phyloP scores from a whole-genome alignment of 2,329 filamentous ascomycete species.

The Pseudogymnoascus sp. region DNA sequence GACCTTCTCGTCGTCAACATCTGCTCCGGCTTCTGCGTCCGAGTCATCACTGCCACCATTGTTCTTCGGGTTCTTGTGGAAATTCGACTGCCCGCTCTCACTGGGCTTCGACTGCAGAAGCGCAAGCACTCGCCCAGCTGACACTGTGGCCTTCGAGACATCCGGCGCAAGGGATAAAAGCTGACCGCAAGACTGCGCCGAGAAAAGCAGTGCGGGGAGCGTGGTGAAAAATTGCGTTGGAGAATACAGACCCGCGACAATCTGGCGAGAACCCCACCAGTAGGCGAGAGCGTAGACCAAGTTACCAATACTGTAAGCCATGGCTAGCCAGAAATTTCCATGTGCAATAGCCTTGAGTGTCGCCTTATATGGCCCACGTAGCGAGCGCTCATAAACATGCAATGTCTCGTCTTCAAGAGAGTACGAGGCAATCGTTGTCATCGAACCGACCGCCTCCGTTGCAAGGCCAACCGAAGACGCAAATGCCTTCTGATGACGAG shows the following conservation, averaged over 20 bases:
- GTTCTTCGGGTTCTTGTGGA: slow-evolving; percentile 18
- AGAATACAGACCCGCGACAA: slow-evolving; percentile 56
- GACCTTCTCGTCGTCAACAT: slow-evolving; percentile 19
- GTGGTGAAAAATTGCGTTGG: slow-evolving; percentile 70
- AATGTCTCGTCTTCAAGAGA: slow-evolving; percentile 43
- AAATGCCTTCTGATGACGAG: slow-evolving; percentile 58
- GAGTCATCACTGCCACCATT: slow-evolving; percentile 31
- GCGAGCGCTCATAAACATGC: slow-evolving; percentile 46
- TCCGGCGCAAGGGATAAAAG: slow-evolving; percentile 71
- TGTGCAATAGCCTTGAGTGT: slow-evolving; percentile 43
- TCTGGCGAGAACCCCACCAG: slow-evolving; percentile 71
- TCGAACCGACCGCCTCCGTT: slow-evolving; percentile 61
- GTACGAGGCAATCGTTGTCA: slow-evolving; percentile 50
- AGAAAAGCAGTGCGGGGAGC: slow-evolving; percentile 62
- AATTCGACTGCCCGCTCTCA: slow-evolving; percentile 11
- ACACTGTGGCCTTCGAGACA: slow-evolving; percentile 58
- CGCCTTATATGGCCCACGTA: slow-evolving; percentile 44
- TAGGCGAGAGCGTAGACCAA: slow-evolving; percentile 69
- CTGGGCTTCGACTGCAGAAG: slow-evolving; percentile 36
- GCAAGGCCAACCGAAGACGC: slow-evolving; percentile 56
- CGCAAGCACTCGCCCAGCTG: slow-evolving; percentile 50
- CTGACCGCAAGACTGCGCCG: slow-evolving; percentile 65
- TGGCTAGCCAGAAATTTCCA: slow-evolving; percentile 53
- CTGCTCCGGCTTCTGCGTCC: slow-evolving; percentile 26
- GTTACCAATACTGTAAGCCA: slow-evolving; percentile 47